phyloP scores from a whole-genome alignment of 169 alveolate genomes.

The Plasmodium inui region DNA sequence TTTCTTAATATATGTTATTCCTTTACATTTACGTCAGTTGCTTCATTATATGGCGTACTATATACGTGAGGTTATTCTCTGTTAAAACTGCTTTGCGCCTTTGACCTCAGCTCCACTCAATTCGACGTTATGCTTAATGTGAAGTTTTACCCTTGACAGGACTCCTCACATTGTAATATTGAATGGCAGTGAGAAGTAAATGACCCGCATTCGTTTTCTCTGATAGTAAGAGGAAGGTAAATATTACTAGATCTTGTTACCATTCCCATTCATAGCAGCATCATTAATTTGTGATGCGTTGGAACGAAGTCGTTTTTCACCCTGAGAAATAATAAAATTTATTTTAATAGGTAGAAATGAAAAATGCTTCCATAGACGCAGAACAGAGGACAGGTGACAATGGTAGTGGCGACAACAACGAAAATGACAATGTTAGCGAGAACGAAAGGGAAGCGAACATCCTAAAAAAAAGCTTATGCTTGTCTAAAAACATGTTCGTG shows the following conservation, averaged over 20 bases:
- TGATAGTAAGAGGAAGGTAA: neutral
- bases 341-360: constrained; percentile 28
- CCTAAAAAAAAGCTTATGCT: constrained; percentile 29
- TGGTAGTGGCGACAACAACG: neutral
- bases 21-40: neutral
- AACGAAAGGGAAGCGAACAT: constrained; percentile 21
- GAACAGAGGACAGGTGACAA: neutral
- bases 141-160: neutral
- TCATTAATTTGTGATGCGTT: neutral
- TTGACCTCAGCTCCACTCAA: neutral
- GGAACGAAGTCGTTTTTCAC: neutral
- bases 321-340: neutral
- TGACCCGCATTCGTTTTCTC: neutral
- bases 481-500: constrained; percentile 63
- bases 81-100: neutral
- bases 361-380: constrained; percentile 4
- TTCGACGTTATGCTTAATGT: neutral
- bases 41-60: neutral
- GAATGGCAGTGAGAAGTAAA: neutral
- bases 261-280: neutral
- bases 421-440: neutral
- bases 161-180: neutral
- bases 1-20: neutral
- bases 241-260: neutral
- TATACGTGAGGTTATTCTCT: neutral